Evolutionary conservation across 768 basidiomycete species (phyloP).

Genomic region (Suillus luteus): DNA sequence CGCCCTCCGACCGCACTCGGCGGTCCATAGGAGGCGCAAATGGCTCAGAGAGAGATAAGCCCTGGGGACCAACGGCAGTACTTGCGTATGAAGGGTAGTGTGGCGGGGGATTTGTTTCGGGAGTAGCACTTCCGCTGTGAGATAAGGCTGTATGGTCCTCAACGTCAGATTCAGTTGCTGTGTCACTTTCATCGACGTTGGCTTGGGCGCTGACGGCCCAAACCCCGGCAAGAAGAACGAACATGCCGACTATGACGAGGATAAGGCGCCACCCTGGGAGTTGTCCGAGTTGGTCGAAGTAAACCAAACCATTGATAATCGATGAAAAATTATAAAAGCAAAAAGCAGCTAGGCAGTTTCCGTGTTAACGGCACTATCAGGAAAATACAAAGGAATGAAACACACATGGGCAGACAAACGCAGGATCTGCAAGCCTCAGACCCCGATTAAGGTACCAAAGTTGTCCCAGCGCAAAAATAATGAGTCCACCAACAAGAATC

Average conservation of each 20-base stretch:
- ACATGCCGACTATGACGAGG: slow-evolving; percentile 76
- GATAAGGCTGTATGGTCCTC: not conserved
- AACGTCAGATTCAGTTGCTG: slow-evolving; percentile 17
- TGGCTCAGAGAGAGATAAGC: slow-evolving; percentile 11
- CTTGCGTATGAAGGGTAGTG: slow-evolving; percentile 3
- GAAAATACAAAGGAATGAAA: slow-evolving; percentile 18
- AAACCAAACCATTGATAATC: slow-evolving; percentile 87
- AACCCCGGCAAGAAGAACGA: slow-evolving; percentile 80
- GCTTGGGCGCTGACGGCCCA: slow-evolving; percentile 86
- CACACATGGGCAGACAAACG: slow-evolving; percentile 82
- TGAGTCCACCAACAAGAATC: slow-evolving; percentile 72
- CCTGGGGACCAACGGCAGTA: slow-evolving; percentile 35
- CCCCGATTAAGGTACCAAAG: slow-evolving; percentile 84
- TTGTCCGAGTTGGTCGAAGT: slow-evolving; percentile 81
- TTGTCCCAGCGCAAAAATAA: slow-evolving; percentile 77
- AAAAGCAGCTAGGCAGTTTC: slow-evolving; percentile 67
- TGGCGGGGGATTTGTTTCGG: not conserved
- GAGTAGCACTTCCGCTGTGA: not conserved
- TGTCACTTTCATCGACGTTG: slow-evolving; percentile 45
- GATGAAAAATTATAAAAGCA: slow-evolving; percentile 94
- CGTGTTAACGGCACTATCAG: not conserved
- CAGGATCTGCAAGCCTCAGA: slow-evolving; percentile 80
- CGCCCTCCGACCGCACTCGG: slow-evolving; percentile 15
- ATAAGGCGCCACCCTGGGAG: slow-evolving; percentile 70
- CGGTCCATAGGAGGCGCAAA: slow-evolving; percentile 19